A percentile compares a stretch with the other conserved stretches of the same genome.
Evolutionary conservation across 306 rosid genomes (phyloP).

Genomic region (Ammopiptanthus mongolicus): DNA sequence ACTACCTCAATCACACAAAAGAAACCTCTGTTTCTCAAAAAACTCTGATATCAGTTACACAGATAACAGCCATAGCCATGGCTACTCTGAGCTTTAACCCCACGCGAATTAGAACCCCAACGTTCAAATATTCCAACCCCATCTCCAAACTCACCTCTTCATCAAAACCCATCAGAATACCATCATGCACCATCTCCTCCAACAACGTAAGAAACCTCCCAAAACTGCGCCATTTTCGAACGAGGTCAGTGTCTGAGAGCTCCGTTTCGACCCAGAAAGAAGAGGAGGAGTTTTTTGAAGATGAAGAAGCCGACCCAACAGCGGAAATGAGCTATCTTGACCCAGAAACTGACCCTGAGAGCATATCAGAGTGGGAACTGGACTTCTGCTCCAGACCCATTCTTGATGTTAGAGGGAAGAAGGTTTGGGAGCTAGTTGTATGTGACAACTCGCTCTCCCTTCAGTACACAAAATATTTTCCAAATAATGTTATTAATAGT

Average conservation of each 20-base stretch:
- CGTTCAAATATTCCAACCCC: constrained; percentile 28
- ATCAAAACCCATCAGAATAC: constrained; percentile 32
- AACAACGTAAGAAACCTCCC: constrained; percentile 4
- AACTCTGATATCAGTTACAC: not conserved
- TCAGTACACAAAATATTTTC: constrained; percentile 85
- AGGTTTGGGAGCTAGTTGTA: constrained; percentile 89
- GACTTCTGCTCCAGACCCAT: constrained; percentile 97
- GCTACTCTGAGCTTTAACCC: constrained; percentile 78
- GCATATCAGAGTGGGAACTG: constrained; percentile 77
- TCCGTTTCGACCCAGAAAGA: constrained; percentile 52
- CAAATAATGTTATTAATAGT: constrained; percentile 88
- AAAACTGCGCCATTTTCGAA: constrained; percentile 32
- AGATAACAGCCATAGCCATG: constrained; percentile 38
- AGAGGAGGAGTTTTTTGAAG: constrained; percentile 24
- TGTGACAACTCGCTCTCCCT: constrained; percentile 81
- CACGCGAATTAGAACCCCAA: constrained; percentile 53
- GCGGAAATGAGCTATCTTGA: constrained; percentile 67
- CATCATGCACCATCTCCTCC: constrained; percentile 23
- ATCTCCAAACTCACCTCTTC: constrained; percentile 21
- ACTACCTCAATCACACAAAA: not conserved
- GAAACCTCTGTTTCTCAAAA: not conserved
- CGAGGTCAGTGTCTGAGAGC: constrained; percentile 57
- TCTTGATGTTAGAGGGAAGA: constrained; percentile 83
- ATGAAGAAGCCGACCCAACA: constrained; percentile 64
- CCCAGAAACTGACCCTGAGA: constrained; percentile 54